Base-by-base conservation (phyloP, 441 rosid species). In the Flueggea neowawraea region DNA sequence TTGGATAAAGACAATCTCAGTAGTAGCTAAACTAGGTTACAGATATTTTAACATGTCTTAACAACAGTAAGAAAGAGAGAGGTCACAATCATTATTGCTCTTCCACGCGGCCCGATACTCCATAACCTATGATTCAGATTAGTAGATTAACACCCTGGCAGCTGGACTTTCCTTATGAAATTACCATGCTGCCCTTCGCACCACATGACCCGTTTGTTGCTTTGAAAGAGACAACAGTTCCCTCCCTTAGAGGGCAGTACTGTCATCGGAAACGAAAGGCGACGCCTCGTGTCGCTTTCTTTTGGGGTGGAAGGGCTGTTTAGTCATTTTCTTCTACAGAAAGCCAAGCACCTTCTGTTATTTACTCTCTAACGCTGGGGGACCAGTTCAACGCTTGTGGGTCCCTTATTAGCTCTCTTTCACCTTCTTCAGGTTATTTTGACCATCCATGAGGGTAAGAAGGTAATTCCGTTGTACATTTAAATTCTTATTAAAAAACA, bases 321-420 rank as follows among this genome's bases (percentile, higher is more conserved):
- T 58, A 5, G 90, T 73, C 77, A 79, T 68, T 78, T 60, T 36
- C 2, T 0, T 0, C 3, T 28, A 36, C 55, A 32, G 16, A 54
- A 48, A 61, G 63, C 70, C 12, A 31, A 22, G 28, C 28, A 22
- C 28, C 28, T 22, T 22, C 28, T 22, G 28, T 22, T 2, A 22
- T 22, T 2, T 22, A 1, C 28, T 53, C 48, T 31, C 22, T 10
- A 0, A 54, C n/a, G 49, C 2, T 43, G 12, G 2, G 33, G 10
- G 45, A 47, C 70, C 45, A 16, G 55, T 47, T 41, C 7, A 14
- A 16, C 28, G 1, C 28, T 22, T 22, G 50, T 10, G 57, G 63
- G 69, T 43, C 67, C 63, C 61, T 9, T 22, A 22, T 22, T 17
- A 13, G 16, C 70, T 32, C 59, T 8, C 68, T 11, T 57, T 56